A percentile compares a stretch with the other conserved stretches of the same genome.
Conservation (phyloP, 805 yeast species). For the Spathaspora girioi region DNA sequence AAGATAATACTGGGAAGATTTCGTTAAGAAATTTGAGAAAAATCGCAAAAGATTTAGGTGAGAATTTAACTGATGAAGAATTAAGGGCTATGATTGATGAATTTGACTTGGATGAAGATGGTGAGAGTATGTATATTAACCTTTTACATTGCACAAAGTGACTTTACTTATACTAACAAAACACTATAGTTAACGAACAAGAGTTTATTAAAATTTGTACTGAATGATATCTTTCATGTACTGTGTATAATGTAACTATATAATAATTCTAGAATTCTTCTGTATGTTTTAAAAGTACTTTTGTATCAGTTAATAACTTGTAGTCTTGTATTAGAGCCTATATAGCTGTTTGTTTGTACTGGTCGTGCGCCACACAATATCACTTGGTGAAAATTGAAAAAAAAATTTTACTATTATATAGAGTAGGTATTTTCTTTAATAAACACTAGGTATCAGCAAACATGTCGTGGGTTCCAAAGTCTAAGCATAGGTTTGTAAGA, state of each 20-base stretch:
- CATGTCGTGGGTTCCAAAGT: constrained; percentile 9
- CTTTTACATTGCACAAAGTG: background rate
- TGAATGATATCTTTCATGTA: constrained; percentile 33
- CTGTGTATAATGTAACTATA: background rate
- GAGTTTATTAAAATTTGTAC: constrained; percentile 88
- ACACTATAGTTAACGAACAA: constrained; percentile 60
- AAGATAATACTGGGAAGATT: constrained; percentile 83
- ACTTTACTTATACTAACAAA: constrained; percentile 23
- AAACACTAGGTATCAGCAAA: constrained; percentile 20
- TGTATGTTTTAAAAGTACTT: no score
- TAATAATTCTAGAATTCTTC: no score
- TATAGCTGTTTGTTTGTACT: background rate
- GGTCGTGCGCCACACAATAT: background rate
- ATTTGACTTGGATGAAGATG: constrained; percentile 94
- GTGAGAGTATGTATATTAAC: constrained; percentile 57
- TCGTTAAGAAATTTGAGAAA: constrained; percentile 76
- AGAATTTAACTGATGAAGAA: constrained; percentile 87
- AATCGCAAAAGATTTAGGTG: constrained; percentile 91
- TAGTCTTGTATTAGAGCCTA: no score
- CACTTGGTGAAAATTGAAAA: background rate
- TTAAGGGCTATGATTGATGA: constrained; percentile 96
- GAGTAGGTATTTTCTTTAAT: background rate
- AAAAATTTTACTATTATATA: background rate
- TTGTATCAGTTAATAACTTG: no score
- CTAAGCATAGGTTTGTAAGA: constrained; percentile 32